These are phyloP conservation scores for Populus ilicifolia DNA, from an alignment of 345 rosid genomes.

Conservation along the genomic window DNA sequence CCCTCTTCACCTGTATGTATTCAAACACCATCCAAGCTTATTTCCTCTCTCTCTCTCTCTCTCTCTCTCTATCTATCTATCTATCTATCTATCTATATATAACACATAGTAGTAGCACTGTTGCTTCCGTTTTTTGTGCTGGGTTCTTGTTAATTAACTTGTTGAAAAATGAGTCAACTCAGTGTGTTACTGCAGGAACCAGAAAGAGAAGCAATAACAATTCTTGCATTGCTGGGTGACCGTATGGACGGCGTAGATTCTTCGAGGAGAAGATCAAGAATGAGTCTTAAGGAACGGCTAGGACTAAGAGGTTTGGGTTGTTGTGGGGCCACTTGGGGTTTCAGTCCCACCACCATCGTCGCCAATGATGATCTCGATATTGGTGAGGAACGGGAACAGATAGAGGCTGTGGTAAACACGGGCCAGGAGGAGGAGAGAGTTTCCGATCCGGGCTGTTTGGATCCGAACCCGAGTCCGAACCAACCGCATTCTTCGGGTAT, in stretches of 20 bases:
- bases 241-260: slow-evolving; percentile 51
- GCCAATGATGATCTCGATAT: slow-evolving; percentile 32
- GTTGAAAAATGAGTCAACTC: slow-evolving; percentile 48
- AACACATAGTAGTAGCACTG: neutral
- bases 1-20: neutral
- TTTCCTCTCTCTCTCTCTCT: neutral
- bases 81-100: neutral
- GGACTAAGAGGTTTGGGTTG: slow-evolving; percentile 62
- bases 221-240: slow-evolving; percentile 47
- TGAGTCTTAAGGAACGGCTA: slow-evolving; percentile 52
- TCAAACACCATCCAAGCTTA: neutral
- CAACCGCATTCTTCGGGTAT: slow-evolving; percentile 32
- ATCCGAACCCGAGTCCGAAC: slow-evolving; percentile 12
- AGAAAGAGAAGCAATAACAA: slow-evolving; percentile 35
- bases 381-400: slow-evolving; percentile 12
- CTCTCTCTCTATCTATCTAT: neutral
- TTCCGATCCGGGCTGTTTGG: slow-evolving; percentile 20
- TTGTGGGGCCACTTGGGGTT: slow-evolving; percentile 63
- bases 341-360: slow-evolving; percentile 38
- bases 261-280: slow-evolving; percentile 28
- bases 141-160: neutral
- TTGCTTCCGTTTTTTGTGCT: neutral
- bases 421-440: slow-evolving; percentile 14
- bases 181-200: slow-evolving; percentile 42
- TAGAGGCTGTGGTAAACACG: slow-evolving; percentile 1